Evolutionary conservation across 192 early-diverging fungal species (phyloP).

Genomic region (Coemansia brasiliensis): DNA sequence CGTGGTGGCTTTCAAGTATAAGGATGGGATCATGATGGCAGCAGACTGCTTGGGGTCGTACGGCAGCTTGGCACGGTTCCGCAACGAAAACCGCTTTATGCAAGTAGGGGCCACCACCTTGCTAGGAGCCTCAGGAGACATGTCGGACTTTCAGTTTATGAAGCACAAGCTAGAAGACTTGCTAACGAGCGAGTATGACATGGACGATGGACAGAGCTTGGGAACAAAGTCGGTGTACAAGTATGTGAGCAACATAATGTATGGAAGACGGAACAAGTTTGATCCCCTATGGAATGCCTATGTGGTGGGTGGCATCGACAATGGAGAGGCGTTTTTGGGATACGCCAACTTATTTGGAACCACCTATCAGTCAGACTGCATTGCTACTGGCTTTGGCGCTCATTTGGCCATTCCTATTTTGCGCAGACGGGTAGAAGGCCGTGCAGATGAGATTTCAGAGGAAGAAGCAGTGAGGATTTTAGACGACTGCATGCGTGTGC

Average conservation of each 20-base stretch:
- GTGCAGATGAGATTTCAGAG: constrained; percentile 84
- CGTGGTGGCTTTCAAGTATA: constrained; percentile 91
- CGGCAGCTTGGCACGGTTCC: constrained; percentile 90
- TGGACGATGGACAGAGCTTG: constrained; percentile 86
- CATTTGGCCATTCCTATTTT: constrained; percentile 90
- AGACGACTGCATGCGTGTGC: constrained; percentile 87
- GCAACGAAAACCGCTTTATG: constrained; percentile 80
- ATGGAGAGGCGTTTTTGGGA: constrained; percentile 82
- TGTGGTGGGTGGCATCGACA: constrained; percentile 83
- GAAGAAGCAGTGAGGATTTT: constrained; percentile 83
- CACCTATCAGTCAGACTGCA: constrained; percentile 84
- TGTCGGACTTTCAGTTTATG: constrained; percentile 92
- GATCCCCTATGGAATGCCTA: constrained; percentile 97
- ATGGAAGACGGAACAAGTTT: constrained; percentile 80
- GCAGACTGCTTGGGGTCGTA: constrained; percentile 95
- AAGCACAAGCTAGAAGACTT: constrained; percentile 78
- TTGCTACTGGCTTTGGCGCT: constrained; percentile 93
- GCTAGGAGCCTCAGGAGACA: constrained; percentile 88
- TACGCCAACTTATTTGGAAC: constrained; percentile 92
- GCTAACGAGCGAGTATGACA: constrained; percentile 83
- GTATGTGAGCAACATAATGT: constrained; percentile 89
- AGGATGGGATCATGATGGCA: constrained; percentile 95
- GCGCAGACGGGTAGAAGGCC: constrained; percentile 86
- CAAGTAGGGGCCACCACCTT: constrained; percentile 82
- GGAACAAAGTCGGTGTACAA: constrained; percentile 87